Evolutionary conservation across 805 yeast species (phyloP).

Genomic region (Dipodascopsis tothii): DNA sequence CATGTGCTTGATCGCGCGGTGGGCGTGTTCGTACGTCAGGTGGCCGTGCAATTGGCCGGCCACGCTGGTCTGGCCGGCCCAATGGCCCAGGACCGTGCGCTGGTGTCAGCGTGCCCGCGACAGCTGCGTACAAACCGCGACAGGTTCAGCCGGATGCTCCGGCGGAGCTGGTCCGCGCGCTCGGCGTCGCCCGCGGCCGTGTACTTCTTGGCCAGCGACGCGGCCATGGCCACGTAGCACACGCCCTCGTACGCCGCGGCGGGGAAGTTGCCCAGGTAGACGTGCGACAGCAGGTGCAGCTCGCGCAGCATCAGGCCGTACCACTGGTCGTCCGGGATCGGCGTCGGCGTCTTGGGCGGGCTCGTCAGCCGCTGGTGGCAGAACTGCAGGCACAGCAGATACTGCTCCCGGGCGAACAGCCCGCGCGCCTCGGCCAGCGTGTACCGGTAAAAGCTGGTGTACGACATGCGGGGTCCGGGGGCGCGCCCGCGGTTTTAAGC

Average conservation of each 20-base stretch:
- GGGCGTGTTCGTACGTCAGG: background rate
- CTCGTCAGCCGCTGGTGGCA: constrained; percentile 9
- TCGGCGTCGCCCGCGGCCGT: background rate
- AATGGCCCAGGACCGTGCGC: background rate
- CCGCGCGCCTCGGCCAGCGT: constrained; percentile 3
- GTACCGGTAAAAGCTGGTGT: constrained; percentile 1
- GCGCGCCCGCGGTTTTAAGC: background rate
- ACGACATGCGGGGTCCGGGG: background rate
- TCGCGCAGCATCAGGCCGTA: background rate
- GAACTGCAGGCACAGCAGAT: constrained; percentile 5
- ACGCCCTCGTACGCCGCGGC: background rate
- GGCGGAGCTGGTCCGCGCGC: background rate
- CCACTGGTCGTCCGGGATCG: background rate
- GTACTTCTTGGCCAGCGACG: background rate
- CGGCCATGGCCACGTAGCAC: background rate
- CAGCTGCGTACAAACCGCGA: background rate
- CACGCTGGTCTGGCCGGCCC: background rate
- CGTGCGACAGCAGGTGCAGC: background rate
- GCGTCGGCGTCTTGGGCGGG: background rate
- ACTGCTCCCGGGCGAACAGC: background rate
- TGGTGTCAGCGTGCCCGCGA: background rate
- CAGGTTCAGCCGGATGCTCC: background rate
- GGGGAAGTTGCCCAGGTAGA: background rate
- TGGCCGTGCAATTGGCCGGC: background rate
- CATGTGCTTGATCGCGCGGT: background rate